A percentile compares a stretch with the other conserved stretches of the same genome.
phyloP scores from a whole-genome alignment of 2,329 filamentous ascomycete species.

The Ceratocystiopsis brevicomis region DNA sequence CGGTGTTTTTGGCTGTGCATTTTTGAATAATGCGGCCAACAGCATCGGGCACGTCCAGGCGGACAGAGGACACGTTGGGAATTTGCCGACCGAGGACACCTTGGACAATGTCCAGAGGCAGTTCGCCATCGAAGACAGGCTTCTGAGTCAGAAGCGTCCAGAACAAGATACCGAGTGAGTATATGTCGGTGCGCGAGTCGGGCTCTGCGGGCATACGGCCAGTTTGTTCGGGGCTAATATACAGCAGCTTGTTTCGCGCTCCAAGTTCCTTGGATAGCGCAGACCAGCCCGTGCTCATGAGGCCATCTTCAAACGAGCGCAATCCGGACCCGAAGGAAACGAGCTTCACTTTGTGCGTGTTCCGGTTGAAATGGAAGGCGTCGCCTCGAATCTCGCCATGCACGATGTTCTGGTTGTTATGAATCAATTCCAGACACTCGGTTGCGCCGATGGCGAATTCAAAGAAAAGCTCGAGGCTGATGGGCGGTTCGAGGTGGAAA shows the following conservation, averaged over 20 bases:
- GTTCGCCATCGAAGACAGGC: slow-evolving; percentile 60
- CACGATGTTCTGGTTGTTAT: slow-evolving; percentile 69
- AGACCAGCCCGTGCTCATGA: slow-evolving; percentile 74
- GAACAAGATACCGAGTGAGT: slow-evolving; percentile 75
- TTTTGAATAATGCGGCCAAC: slow-evolving; percentile 72
- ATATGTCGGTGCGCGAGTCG: slow-evolving; percentile 82
- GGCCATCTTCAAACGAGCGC: slow-evolving; percentile 74
- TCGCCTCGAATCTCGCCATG: slow-evolving; percentile 85
- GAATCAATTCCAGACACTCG: slow-evolving; percentile 74
- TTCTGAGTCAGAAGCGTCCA: slow-evolving; percentile 70
- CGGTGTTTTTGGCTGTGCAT: slow-evolving; percentile 76
- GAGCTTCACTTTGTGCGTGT: slow-evolving; percentile 55
- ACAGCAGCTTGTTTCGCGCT: slow-evolving; percentile 74
- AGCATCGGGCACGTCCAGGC: slow-evolving; percentile 69
- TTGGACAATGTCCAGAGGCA: slow-evolving; percentile 79
- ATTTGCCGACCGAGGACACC: slow-evolving; percentile 67
- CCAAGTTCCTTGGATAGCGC: slow-evolving; percentile 65
- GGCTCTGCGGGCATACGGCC: slow-evolving; percentile 84
- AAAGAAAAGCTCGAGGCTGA: slow-evolving; percentile 60
- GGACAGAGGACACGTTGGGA: slow-evolving; percentile 53
- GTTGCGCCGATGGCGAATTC: slow-evolving; percentile 82
- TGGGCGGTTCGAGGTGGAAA: slow-evolving; percentile 33
- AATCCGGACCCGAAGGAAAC: slow-evolving; percentile 74
- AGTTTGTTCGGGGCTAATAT: slow-evolving; percentile 88
- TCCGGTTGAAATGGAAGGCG: slow-evolving; percentile 68